Evolutionary conservation across 2,329 filamentous ascomycete species (phyloP).

Genomic region (Fusarium musae): DNA sequence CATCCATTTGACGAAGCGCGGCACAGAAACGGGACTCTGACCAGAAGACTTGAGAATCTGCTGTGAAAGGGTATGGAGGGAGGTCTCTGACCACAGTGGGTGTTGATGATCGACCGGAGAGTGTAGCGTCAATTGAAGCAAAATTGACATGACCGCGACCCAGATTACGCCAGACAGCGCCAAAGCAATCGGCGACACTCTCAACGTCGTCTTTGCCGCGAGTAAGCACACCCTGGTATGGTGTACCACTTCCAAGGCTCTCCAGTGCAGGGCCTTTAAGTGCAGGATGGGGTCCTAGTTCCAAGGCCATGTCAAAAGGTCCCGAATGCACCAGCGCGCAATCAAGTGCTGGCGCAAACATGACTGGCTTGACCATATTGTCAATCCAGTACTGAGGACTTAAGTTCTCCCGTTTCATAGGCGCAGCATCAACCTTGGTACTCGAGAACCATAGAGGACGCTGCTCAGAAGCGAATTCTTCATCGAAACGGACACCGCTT

Average conservation of each 20-base stretch:
- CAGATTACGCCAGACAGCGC: neutral
- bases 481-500: neutral
- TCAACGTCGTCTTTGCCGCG: neutral
- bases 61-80: neutral
- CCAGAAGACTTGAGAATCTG: constrained; percentile 2
- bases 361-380: neutral
- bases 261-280: neutral
- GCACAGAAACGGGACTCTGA: neutral
- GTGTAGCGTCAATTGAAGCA: neutral
- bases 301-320: neutral
- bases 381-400: neutral
- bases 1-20: neutral
- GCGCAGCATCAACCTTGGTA: neutral
- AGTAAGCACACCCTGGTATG: neutral
- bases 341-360: neutral
- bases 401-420: neutral
- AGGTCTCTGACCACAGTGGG: neutral
- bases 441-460: neutral
- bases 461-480: neutral
- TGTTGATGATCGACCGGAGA: neutral
- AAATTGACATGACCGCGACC: constrained; percentile 3
- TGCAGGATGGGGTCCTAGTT: constrained; percentile 9
- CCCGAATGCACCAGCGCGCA: neutral
- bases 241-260: neutral
- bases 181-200: neutral